phyloP scores from a whole-genome alignment of 306 rosid genomes.

The Hippophae gyantsensis region DNA sequence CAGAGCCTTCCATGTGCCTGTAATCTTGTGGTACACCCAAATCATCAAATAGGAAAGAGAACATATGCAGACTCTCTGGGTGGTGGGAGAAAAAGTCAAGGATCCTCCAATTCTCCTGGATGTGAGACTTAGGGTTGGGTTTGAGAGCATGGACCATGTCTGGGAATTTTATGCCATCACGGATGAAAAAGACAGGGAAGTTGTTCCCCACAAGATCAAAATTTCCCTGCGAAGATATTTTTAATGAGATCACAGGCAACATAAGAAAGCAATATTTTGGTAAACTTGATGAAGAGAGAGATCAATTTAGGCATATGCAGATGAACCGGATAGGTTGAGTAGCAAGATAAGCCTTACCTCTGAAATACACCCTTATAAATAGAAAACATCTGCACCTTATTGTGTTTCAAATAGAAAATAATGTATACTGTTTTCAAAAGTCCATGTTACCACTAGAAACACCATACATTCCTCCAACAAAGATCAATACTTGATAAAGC shows the following conservation, averaged over 20 bases:
- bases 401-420: too few species aligned
- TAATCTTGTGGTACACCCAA: constrained; percentile 81
- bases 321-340: too few species aligned
- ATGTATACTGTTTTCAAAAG: too few species aligned
- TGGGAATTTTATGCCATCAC: constrained; percentile 88
- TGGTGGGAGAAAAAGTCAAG: constrained; percentile 87
- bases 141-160: constrained; percentile 91
- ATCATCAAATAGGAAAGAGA: constrained; percentile 75
- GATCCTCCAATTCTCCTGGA: constrained; percentile 90
- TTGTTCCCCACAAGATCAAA: constrained; percentile 91
- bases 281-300: not conserved
- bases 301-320: too few species aligned
- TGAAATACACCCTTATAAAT: too few species aligned
- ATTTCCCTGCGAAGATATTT: constrained; percentile 57
- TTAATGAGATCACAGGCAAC: constrained; percentile 3
- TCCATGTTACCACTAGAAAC: too few species aligned
- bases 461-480: too few species aligned
- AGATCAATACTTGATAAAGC: too few species aligned
- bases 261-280: not conserved
- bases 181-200: constrained; percentile 74
- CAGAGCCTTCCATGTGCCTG: constrained; percentile 94
- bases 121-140: constrained; percentile 88
- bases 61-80: constrained; percentile 89
- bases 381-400: too few species aligned
- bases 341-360: too few species aligned